phyloP scores from a whole-genome alignment of 2,329 filamentous ascomycete species.

The Diaporthe aspalathi region DNA sequence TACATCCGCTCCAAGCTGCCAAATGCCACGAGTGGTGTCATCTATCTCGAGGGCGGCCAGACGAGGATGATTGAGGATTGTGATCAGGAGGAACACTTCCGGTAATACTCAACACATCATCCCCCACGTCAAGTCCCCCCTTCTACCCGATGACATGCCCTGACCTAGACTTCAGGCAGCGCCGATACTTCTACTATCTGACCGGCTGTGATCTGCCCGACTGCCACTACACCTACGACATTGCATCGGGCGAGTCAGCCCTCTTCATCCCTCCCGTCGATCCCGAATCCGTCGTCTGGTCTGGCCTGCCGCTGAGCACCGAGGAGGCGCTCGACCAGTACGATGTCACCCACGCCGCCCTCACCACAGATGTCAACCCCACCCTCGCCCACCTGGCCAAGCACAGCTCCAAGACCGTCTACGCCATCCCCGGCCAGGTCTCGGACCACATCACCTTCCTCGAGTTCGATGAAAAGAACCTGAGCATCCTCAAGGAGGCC shows the following conservation, averaged over 20 bases:
- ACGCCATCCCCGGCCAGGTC: conserved; percentile 83
- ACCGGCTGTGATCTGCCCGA: conserved; percentile 86
- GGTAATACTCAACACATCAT: conserved; percentile 59
- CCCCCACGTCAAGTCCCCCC: background rate
- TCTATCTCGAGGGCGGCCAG: conserved; percentile 90
- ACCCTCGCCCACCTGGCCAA: conserved; percentile 67
- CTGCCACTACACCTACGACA: conserved; percentile 83
- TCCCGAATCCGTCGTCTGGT: conserved; percentile 93
- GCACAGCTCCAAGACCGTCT: conserved; percentile 64
- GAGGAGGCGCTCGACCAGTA: conserved; percentile 81
- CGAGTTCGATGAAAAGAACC: conserved; percentile 74
- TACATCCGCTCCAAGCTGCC: conserved; percentile 77
- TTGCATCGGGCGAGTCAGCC: conserved; percentile 76
- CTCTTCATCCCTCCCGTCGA: conserved; percentile 93
- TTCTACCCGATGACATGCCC: background rate
- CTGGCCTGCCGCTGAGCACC: conserved; percentile 82
- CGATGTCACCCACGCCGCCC: conserved; percentile 83
- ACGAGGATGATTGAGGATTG: conserved; percentile 89
- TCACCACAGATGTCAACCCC: conserved; percentile 80
- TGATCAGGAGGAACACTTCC: conserved; percentile 83
- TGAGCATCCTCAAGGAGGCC: conserved; percentile 66
- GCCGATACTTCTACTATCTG: conserved; percentile 94
- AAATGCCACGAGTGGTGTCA: conserved; percentile 71
- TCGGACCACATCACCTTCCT: conserved; percentile 78
- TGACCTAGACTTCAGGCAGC: conserved; percentile 69